Evolutionary conservation across 2,329 filamentous ascomycete species (phyloP).

Genomic region (Lachnellula cervina): DNA sequence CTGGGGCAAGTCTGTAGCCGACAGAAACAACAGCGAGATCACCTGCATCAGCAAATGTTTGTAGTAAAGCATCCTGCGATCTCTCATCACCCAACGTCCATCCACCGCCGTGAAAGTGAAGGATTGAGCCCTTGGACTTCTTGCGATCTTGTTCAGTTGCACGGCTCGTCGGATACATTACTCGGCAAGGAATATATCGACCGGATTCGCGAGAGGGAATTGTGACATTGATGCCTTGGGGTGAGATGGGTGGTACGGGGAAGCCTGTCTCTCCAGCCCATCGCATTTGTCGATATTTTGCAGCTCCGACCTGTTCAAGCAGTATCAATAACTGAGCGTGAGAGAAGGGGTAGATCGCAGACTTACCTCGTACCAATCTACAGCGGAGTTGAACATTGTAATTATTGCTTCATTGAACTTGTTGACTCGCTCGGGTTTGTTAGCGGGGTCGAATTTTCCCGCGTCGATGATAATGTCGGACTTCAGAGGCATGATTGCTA

Average conservation of each 20-base stretch:
- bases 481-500: constrained; percentile 31
- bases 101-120: constrained; percentile 53
- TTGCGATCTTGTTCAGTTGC: constrained; percentile 42
- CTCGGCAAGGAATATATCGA: constrained; percentile 46
- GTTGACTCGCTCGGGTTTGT: constrained; percentile 37
- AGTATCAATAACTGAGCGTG: background rate
- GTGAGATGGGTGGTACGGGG: constrained; percentile 42
- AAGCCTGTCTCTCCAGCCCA: constrained; percentile 48
- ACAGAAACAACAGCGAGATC: constrained; percentile 48
- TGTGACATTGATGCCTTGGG: constrained; percentile 40
- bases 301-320: constrained; percentile 43
- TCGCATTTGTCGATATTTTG: constrained; percentile 49
- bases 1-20: constrained; percentile 56
- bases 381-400: constrained; percentile 30
- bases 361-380: constrained; percentile 47
- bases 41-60: constrained; percentile 44
- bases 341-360: background rate
- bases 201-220: constrained; percentile 49
- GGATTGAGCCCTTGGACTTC: constrained; percentile 43
- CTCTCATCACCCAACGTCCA: constrained; percentile 36
- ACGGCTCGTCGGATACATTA: constrained; percentile 18
- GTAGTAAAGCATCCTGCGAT: constrained; percentile 42
- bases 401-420: constrained; percentile 39
- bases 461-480: constrained; percentile 38
- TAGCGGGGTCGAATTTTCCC: constrained; percentile 39